Conservation (phyloP, 1,139 yeast genomes). For the Candida sanyaensis region DNA sequence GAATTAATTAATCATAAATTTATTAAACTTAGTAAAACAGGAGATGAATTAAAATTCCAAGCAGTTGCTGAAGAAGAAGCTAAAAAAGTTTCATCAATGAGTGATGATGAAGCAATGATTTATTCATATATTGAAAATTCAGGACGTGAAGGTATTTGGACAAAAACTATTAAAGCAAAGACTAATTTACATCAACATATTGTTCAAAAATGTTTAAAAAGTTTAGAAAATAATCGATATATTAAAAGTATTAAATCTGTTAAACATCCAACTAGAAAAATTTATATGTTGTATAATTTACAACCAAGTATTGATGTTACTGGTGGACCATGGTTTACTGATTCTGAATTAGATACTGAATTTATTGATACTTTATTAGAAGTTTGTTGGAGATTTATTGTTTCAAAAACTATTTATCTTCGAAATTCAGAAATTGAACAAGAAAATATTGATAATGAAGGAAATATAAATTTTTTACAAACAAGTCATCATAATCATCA, state of each 20-base stretch:
- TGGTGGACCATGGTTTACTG: constrained; percentile 99
- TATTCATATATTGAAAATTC: constrained; percentile 90
- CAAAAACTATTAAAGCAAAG: constrained; percentile 86
- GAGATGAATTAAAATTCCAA: constrained; percentile 69
- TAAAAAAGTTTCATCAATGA: constrained; percentile 69
- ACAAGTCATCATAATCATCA: constrained; percentile 55
- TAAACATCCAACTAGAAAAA: constrained; percentile 93
- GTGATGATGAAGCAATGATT: constrained; percentile 86
- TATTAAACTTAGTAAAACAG: constrained; percentile 66
- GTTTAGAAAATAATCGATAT: constrained; percentile 78
- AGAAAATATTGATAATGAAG: constrained; percentile 33
- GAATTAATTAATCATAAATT: constrained; percentile 64
- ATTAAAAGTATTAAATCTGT: constrained; percentile 92
- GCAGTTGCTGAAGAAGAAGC: constrained; percentile 72
- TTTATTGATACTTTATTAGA: constrained; percentile 82
- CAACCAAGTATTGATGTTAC: constrained; percentile 96
- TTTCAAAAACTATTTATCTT: constrained; percentile 56
- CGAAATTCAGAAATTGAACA: constrained; percentile 59
- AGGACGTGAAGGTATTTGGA: constrained; percentile 96
- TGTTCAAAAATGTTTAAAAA: constrained; percentile 80
- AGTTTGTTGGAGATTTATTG: constrained; percentile 86
- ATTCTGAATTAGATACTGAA: constrained; percentile 90
- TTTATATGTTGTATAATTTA: constrained; percentile 89
- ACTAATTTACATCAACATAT: constrained; percentile 94
- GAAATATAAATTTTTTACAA: constrained; percentile 27